These are phyloP conservation scores for Colletotrichum horii DNA, from an alignment of 2,329 filamentous ascomycete genomes.

Conservation along the genomic window DNA sequence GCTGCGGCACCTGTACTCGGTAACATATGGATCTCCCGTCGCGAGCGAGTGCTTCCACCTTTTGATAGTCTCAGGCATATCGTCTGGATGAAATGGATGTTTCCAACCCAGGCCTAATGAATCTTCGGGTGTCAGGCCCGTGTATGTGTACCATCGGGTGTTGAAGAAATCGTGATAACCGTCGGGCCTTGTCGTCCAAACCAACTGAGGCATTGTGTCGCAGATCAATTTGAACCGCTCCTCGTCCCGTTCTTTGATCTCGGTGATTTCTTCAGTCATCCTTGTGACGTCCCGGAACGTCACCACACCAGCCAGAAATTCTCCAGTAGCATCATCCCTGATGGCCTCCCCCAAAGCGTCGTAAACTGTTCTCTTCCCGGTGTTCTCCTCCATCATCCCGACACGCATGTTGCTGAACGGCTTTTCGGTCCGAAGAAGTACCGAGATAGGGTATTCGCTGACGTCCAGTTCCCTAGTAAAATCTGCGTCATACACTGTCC, in stretches of 20 bases:
- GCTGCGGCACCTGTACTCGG: slow-evolving; percentile 73
- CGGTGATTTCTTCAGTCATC: slow-evolving; percentile 71
- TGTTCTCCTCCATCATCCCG: slow-evolving; percentile 63
- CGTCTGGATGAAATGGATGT: slow-evolving; percentile 72
- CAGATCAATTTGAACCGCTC: slow-evolving; percentile 78
- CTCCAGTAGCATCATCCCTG: slow-evolving; percentile 68
- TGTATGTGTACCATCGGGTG: slow-evolving; percentile 80
- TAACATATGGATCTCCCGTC: slow-evolving; percentile 72
- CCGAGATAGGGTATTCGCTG: slow-evolving; percentile 70
- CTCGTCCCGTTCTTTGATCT: slow-evolving; percentile 74
- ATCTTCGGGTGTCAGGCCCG: slow-evolving; percentile 67
- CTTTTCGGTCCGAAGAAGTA: slow-evolving; percentile 65
- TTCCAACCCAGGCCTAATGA: slow-evolving; percentile 69
- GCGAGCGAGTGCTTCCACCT: slow-evolving; percentile 67
- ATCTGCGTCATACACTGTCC: slow-evolving; percentile 68
- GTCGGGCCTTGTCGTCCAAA: slow-evolving; percentile 75
- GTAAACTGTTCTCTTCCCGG: slow-evolving; percentile 58
- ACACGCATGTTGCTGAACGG: slow-evolving; percentile 65
- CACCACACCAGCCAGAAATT: slow-evolving; percentile 76
- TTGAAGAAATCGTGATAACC: slow-evolving; percentile 77
- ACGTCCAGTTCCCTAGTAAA: slow-evolving; percentile 64
- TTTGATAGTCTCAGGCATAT: slow-evolving; percentile 59
- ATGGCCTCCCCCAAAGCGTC: slow-evolving; percentile 74
- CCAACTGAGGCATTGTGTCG: slow-evolving; percentile 73
- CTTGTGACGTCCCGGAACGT: slow-evolving; percentile 75